Percentiles rank a stretch among this genome's conserved stretches.
Evolutionary conservation across 345 rosid genomes (phyloP).

Genomic region (Citrus glauca): DNA sequence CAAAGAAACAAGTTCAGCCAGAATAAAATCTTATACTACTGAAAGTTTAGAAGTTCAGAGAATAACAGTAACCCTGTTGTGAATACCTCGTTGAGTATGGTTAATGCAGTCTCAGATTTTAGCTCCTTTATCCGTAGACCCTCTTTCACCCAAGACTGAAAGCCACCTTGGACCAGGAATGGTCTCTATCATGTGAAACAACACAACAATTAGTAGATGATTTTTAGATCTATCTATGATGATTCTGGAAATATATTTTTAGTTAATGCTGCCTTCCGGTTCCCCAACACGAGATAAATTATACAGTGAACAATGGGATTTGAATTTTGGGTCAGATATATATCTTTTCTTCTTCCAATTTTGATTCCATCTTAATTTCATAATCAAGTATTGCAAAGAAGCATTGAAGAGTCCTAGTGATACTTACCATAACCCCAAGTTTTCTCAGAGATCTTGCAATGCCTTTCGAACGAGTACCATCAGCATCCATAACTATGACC

Average conservation of each 20-base stretch:
- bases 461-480: slow-evolving; percentile 80
- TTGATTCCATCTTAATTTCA: neutral
- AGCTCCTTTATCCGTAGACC: slow-evolving; percentile 79
- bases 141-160: slow-evolving; percentile 71
- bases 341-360: neutral
- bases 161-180: slow-evolving; percentile 83
- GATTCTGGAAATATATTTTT: neutral
- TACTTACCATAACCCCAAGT: slow-evolving; percentile 73
- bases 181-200: slow-evolving; percentile 51
- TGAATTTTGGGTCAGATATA: neutral
- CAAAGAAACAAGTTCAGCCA: neutral
- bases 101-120: slow-evolving; percentile 71
- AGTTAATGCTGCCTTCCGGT: neutral
- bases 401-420: slow-evolving; percentile 5
- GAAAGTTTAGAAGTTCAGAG: neutral
- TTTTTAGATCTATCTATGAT: neutral
- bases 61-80: neutral
- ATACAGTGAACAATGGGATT: neutral
- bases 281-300: neutral
- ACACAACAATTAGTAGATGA: slow-evolving; percentile 11
- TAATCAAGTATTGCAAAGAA: neutral
- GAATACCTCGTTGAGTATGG: slow-evolving; percentile 79
- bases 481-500: slow-evolving; percentile 93
- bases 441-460: slow-evolving; percentile 89
- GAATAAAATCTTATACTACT: neutral